Base-by-base conservation (phyloP, 2,329 filamentous ascomycete species). In the Fusarium torreyae region DNA sequence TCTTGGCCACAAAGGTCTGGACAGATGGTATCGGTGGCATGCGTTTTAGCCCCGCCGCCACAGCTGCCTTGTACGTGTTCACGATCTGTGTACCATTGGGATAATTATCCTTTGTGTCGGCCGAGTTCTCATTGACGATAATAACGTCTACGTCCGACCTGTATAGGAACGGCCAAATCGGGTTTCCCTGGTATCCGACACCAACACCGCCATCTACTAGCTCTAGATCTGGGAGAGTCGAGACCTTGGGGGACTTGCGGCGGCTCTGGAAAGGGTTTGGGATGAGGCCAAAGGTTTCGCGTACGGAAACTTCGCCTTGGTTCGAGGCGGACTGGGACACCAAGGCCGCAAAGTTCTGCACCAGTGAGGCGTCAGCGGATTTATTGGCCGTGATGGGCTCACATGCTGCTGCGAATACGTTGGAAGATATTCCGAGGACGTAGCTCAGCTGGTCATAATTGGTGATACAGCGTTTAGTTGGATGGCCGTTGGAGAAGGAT, bases 401-500 rank as follows among this genome's bases (percentile, higher is more conserved):
- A 2, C 57, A 60, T 5, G 28, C 51, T 43, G 57, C 51, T 20
- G 57, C 57, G n/a, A 60, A 60, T 0, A 60, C 51, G 7, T 60
- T 49, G 34, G 57, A 60, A 4, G 57, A 60, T n/a, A 28, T 57
- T 2, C 57, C 57, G 3, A 60, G 51, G 1, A 60, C 51, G 31
- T 60, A 60, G 17, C 51, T 56, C 8, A 60, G n/a, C 22, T 60
- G 57, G 15, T 60, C 57, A 8, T 60, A 60, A 5, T 60, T 60
- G 22, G 51, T 57, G 10, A 49, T 49, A 11, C 57, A 60, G 36
- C 11, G 9, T 13, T 60, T 57, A 14, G 43, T 38, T 8, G 51
- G 43, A 3, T 31, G 43, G 0, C 36, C 36, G 0, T 57, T 60
- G 1, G 36, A 43, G 5, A 60, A 48, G 0, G 51, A 31, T 0